Evolutionary conservation across 2,329 filamentous ascomycete genomes (phyloP), one percentile per base, ranked within the genome.

Genomic region (Cordyceps farinosa): DNA sequence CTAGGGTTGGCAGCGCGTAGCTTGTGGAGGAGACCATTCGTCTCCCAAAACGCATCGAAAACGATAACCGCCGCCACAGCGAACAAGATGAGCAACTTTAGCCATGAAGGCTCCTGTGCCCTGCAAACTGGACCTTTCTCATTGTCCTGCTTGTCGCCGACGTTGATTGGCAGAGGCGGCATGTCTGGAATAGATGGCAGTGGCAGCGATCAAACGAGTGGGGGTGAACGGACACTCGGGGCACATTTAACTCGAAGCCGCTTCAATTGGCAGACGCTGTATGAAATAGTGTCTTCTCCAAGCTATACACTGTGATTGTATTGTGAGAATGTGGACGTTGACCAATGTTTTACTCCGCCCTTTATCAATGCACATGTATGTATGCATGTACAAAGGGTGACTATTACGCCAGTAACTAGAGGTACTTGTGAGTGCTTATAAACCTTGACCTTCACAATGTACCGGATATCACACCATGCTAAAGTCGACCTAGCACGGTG

Each of bases 161-260:
- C 34, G 17, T 22, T 59, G 58, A 61, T 61, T 36, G 50, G 48
- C n/a, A 61, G 58, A 29, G 38, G 30, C 17, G 58, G 17, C 58
- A 61, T 61, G 48, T 42, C 53, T 36, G 29, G 36, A 3, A n/a
- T 53, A 34, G n/a, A 53, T 42, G 48, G 29, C n/a, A 51, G 47
- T 22, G 27, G 42, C 44, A 50, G 22, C 34, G 45, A 58, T 58
- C 42, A 48, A 50, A 58, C 55, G 38, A 50, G 22, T 50, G 45
- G 55, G 7, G 1, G 10, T 36, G 32, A 48, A 58, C 55, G 32
- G 34, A 48, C 30, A 34, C 30, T 11, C 32, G 15, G 44, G 11
- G 30, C 15, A 40, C 30, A 48, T 3, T 27, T 17, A 45, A 17
- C 17, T n/a, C 34, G n/a, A 30, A 22, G 15, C 34, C 2, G 27